Base-by-base conservation (phyloP, 1,139 yeast species). In the Kodamaea arcana region DNA sequence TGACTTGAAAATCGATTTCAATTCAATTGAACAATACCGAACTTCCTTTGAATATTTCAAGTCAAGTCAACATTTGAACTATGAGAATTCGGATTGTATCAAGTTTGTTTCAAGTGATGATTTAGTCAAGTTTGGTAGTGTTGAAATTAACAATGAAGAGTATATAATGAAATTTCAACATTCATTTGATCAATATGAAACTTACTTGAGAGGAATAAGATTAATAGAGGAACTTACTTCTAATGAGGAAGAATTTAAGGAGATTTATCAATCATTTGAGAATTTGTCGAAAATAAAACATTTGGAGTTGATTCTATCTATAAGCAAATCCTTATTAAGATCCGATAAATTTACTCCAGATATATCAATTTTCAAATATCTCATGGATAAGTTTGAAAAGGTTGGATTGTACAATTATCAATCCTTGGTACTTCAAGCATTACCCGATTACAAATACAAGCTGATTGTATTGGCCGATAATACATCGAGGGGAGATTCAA, bases 21-120 rank as follows among this genome's bases (percentile, higher is more conserved):
- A 45, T 33, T 57, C 61, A 0, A 22, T 50, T 3, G 52, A 47
- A 16, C 41, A 46, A 11, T 50, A 47, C 32, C 37, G 69, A 26
- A 38, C 43, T 8, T 44, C 51, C 16, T 59, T 57, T 42, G 41
- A 43, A 28, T 40, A 56, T 35, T 52, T 47, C 45, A 62, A 61
- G 35, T 58, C 70, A 2, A 60, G 63, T 0, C 60, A 62, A 24
- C 53, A 52, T 45, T 46, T 64, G 20, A 65, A 59, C 34, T 60
- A 62, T 34, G 55, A 60, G 14, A 50, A 52, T 28, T 48, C 60
- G 1, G 65, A 60, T 35, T 50, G 54, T 10, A 28, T 47, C 4
- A 44, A 36, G n/a, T 35, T 36, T 20, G 41, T 55, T 4, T 50
- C 46, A 27, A 44, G 47, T 5, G 27, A 33, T 4, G 40, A 42